Conservation (phyloP, 2,329 filamentous ascomycete genomes). For the Pseudocercospora fijiensis region DNA sequence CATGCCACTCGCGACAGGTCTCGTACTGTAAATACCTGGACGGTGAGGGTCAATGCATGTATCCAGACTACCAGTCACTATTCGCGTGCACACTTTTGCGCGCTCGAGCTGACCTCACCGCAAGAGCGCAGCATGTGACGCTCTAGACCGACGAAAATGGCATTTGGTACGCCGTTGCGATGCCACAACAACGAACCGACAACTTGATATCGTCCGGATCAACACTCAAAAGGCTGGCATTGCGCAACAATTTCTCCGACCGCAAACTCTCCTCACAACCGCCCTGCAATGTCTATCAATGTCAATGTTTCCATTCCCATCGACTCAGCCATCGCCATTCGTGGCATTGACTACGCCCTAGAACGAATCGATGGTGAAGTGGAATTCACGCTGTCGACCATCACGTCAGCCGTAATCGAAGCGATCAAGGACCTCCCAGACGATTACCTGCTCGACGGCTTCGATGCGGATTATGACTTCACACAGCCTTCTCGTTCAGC, state of each 20-base stretch:
- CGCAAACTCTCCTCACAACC: neutral
- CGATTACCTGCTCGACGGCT: constrained; percentile 5
- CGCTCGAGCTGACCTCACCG: too few relatives aligned
- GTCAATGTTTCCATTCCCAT: constrained; percentile 15
- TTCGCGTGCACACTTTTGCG: too few relatives aligned
- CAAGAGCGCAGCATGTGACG: too few relatives aligned
- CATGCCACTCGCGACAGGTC: too few relatives aligned
- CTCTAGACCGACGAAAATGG: too few relatives aligned
- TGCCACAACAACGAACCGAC: constrained; percentile 15
- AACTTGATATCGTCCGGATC: neutral
- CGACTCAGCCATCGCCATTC: constrained; percentile 16
- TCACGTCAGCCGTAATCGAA: constrained; percentile 19
- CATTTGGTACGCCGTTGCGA: constrained; percentile 12
- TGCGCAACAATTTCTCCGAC: neutral
- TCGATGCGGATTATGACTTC: neutral
- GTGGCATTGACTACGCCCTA: constrained; percentile 16
- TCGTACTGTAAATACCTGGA: too few relatives aligned
- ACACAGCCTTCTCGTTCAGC: neutral
- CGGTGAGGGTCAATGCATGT: too few relatives aligned
- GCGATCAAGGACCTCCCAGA: constrained; percentile 18
- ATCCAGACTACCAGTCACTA: too few relatives aligned
- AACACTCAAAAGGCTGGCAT: constrained; percentile 10
- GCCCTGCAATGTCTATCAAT: constrained; percentile 11
- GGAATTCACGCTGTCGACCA: constrained; percentile 17
- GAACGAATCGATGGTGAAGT: constrained; percentile 17